These are phyloP conservation scores for Cystofilobasidium bisporidii DNA, from an alignment of 768 basidiomycete genomes.

Conservation along the genomic window DNA sequence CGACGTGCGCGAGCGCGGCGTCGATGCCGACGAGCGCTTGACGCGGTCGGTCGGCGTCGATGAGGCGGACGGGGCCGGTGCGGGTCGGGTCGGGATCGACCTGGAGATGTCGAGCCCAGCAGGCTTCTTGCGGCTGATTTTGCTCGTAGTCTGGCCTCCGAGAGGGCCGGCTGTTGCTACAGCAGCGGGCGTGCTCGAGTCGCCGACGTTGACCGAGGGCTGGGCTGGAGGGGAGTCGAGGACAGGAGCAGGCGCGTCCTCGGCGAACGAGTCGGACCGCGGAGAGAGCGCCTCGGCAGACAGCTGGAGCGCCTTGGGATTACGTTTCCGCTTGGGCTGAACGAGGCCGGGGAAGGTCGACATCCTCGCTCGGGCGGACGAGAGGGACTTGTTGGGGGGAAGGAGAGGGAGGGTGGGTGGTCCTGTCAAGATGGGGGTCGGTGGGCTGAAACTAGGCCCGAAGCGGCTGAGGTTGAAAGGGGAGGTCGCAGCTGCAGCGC, in stretches of 20 bases:
- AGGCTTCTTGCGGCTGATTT: constrained; percentile 38
- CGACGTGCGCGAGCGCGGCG: constrained; percentile 9
- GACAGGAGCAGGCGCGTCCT: constrained; percentile 4
- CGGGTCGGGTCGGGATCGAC: constrained; percentile 35
- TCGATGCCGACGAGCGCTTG: constrained; percentile 12
- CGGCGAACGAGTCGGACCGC: constrained; percentile 12
- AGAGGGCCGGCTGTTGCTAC: background rate
- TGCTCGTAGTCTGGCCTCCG: constrained; percentile 22
- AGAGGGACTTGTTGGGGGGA: background rate
- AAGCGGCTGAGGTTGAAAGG: no score
- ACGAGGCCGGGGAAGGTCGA: constrained; percentile 25
- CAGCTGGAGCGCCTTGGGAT: constrained; percentile 78
- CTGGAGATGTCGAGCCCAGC: constrained; percentile 36
- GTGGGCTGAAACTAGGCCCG: no score
- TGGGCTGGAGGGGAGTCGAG: no score
- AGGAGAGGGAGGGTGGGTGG: background rate
- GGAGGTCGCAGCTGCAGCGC: no score
- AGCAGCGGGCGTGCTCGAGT: background rate
- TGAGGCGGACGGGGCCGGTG: constrained; percentile 32
- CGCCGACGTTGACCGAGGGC: no score
- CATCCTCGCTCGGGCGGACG: background rate
- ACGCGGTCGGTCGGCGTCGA: constrained; percentile 5
- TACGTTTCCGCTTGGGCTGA: constrained; percentile 58
- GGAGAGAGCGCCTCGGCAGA: constrained; percentile 42
- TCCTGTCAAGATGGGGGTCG: background rate